Base-by-base conservation (phyloP, 805 yeast genomes). In the Yarrowia osloensis region DNA sequence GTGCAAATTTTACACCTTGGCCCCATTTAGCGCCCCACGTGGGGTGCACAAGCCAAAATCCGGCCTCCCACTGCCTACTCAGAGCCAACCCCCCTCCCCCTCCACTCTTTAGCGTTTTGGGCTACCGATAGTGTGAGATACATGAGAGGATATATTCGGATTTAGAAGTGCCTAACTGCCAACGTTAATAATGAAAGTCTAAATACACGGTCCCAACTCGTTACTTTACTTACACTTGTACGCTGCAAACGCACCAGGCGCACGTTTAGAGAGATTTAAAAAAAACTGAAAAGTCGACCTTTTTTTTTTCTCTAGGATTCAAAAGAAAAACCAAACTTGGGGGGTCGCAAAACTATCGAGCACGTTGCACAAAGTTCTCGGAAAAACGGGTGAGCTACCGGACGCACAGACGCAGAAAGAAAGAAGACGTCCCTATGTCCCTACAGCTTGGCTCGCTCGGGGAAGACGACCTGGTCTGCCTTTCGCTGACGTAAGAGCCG, bases 401-500 rank as follows among this genome's bases (percentile, higher is more conserved):
- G n/a, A n/a, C n/a, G n/a, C n/a, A n/a, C n/a, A n/a, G n/a, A n/a
- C n/a, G n/a, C n/a, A n/a, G n/a, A n/a, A n/a, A n/a, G n/a, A n/a
- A n/a, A 33, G 12, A 11, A 33, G 35, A 9, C 35, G 17, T 15
- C 4, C 17, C 13, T 15, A 33, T 11, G 6, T 13, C 19, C 13
- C 13, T 55, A 55, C 19, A 61, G 33, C 42, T 22, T 61, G 12
- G 66, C 66, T 11, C 31, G 24, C 33, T 61, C 66, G 0, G 54
- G n/a, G n/a, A 66, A 72, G 15, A 65, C 57, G 17, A 67, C 74
- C 11, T 57, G 19, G 26, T 70, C 71, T 22, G 67, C 70, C 35
- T 69, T 69, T 7, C 75, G 69, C n/a, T 90, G 90, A 80, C 97
- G 85, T 77, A 92, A 82, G 67, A 89, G 85, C 82, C 97, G 87